Evolutionary conservation across 371 early-diverging fungal genomes (phyloP), one percentile per base, ranked within the genome.

Genomic region (Mucor lusitanicus): DNA sequence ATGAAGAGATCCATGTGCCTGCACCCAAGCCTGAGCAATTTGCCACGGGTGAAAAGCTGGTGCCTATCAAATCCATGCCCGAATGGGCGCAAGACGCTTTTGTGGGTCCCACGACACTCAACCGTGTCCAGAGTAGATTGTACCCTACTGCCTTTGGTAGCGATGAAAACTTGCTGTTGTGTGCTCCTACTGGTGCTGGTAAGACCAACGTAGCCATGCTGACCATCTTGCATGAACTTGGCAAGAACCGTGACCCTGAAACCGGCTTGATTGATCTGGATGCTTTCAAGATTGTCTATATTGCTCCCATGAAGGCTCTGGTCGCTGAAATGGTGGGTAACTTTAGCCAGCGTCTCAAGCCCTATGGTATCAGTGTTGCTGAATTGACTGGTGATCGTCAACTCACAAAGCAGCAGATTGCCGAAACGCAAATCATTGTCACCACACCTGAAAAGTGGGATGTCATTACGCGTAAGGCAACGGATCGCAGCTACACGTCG

Each of bases 391-490:
- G 99, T 74, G 99, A 99, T 83, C 91, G 95, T 5, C 97, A 99
- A 73, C 77, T 99, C 66, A 96, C 97, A 27, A 93, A 94, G 77
- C 91, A 92, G 72, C 97, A 99, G 76, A 93, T 99, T 55, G 86
- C 94, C 15, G 94, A 95, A 55, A 95, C 98, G 1, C 95, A 98
- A 72, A 91, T 99, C 72, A 96, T 99, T 69, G 93, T 99, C 27
- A 99, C 99, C 4, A 99, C 99, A 0, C 99, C 99, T 9, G 99
- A 99, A 80, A 99, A 99, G 80, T 99, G 99, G 97, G 99, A 99
- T 81, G 92, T 99, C 30, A 91, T 97, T 57, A 99, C 99, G 28
- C 92, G 99, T 71, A 98, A 97, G 77, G 94, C 94, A 8, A 92
- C 93, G 6, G 97, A 94, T 75, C 87, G 97, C 50, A 93, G 93